Evolutionary conservation across 2,329 filamentous ascomycete genomes (phyloP), one percentile per base, ranked within the genome.

Genomic region (Penicillium sp.): DNA sequence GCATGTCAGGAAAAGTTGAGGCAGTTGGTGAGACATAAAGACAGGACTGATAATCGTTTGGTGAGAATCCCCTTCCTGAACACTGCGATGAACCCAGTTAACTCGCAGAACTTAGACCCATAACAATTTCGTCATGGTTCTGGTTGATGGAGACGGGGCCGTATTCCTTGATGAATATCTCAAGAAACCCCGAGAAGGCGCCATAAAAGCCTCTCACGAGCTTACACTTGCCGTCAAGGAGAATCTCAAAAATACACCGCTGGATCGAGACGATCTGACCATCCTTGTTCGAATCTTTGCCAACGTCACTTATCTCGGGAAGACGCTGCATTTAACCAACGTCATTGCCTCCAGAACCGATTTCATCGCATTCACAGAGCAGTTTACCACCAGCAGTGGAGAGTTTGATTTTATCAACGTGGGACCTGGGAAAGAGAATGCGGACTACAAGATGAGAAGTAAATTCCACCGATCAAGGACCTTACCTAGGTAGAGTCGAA

Each of bases 391-490:
- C 20, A 45, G 36, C 23, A 28, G 39, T 7, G 42, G 31, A 8
- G 45, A 45, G 14, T 48, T 45, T n/a, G 38, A 41, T 14, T 41
- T 41, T 31, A 31, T 48, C 9, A 39, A 46, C 19, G 39, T 44
- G 10, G 43, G 42, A 4, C 27, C 32, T 33, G 38, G 38, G 10
- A 41, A 41, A 15, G 32, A 36, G 15, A 43, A 47, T 31, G 40
- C 43, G 3, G 43, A 41, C 27, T 39, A 17, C 28, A 47, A 49
- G 19, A 40, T 49, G 33, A 19, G 28, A 33, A 38, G 43, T 46
- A 30, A 36, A 34, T 37, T 6, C 14, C 8, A 13, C 19, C n/a
- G n/a, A n/a, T n/a, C n/a, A n/a, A n/a, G 14, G 11, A n/a, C 11
- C 4, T 27, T n/a, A 6, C 11, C 25, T n/a, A 6, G 6, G 14